These are phyloP conservation scores for Scenedesmus sp. DNA, from an alignment of 163 green algal genomes.

Conservation along the genomic window DNA sequence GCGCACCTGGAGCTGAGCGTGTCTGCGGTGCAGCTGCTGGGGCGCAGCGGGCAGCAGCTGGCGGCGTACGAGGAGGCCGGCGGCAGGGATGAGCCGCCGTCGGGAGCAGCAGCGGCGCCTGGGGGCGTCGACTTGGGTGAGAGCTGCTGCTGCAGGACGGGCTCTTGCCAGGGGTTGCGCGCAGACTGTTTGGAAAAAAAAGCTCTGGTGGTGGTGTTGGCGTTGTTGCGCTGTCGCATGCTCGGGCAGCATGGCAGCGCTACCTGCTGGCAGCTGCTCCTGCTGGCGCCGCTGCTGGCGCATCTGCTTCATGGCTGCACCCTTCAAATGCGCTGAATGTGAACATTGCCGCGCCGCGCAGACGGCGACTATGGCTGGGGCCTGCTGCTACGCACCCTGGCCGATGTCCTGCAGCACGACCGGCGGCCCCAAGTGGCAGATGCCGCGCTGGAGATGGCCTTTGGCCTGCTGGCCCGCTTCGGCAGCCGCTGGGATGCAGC, in stretches of 20 bases:
- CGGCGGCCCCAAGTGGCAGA: slow-evolving; percentile 66
- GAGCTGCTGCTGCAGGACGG: too few species aligned
- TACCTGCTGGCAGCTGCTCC: neutral
- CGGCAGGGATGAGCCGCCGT: slow-evolving; percentile 13
- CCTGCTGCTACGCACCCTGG: slow-evolving; percentile 72
- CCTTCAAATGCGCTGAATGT: too few species aligned
- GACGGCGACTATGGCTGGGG: slow-evolving; percentile 68
- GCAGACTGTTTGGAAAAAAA: too few species aligned
- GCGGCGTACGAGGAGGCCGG: slow-evolving; percentile 49
- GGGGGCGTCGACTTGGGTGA: slow-evolving; percentile 40
- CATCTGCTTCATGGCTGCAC: neutral
- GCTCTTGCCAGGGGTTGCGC: neutral
- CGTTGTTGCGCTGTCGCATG: neutral
- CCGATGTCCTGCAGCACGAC: slow-evolving; percentile 74
- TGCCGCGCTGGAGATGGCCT: slow-evolving; percentile 56
- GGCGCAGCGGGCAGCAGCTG: slow-evolving; percentile 49
- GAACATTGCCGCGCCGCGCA: slow-evolving; percentile 7
- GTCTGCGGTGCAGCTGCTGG: slow-evolving; percentile 62
- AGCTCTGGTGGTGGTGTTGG: too few species aligned
- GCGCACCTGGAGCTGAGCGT: slow-evolving; percentile 55
- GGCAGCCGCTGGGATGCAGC: slow-evolving; percentile 51
- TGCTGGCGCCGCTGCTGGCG: neutral
- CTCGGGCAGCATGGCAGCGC: neutral
- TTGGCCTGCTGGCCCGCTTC: slow-evolving; percentile 56
- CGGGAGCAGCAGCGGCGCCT: slow-evolving; percentile 1